Percentiles rank a stretch among this genome's conserved stretches.
Evolutionary conservation across 2,329 filamentous ascomycete genomes (phyloP).

Genomic region (Orbilia oligospora): DNA sequence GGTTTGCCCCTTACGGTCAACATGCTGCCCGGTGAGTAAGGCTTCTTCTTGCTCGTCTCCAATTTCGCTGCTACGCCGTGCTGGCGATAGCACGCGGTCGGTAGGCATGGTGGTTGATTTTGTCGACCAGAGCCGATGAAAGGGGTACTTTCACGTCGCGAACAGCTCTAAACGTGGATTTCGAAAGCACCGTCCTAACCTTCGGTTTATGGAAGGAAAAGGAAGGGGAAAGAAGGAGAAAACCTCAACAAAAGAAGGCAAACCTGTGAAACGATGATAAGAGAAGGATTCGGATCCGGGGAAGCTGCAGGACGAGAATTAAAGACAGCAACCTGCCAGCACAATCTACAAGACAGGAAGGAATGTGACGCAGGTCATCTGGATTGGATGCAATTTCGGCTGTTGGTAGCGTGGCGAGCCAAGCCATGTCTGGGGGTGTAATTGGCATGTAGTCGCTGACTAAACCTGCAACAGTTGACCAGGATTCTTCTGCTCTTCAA

Average conservation of each 20-base stretch:
- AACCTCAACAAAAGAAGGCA: background rate
- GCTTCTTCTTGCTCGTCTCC: conserved; percentile 61
- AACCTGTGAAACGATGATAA: background rate
- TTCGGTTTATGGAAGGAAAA: background rate
- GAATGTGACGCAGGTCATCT: conserved; percentile 59
- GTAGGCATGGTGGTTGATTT: conserved; percentile 37
- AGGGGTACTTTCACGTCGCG: conserved; percentile 41
- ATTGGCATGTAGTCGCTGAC: conserved; percentile 32
- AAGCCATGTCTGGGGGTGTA: background rate
- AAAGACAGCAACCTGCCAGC: conserved; percentile 11
- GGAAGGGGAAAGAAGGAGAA: background rate
- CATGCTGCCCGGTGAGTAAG: conserved; percentile 60
- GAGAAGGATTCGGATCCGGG: conserved; percentile 18
- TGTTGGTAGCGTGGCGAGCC: conserved; percentile 23
- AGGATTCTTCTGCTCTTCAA: background rate
- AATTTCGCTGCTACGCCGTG: conserved; percentile 53
- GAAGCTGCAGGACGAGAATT: conserved; percentile 35
- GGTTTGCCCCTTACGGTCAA: conserved; percentile 46
- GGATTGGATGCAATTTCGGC: conserved; percentile 34
- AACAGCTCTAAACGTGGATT: background rate
- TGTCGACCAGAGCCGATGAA: conserved; percentile 10
- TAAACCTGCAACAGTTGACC: conserved; percentile 44
- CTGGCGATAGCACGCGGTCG: conserved; percentile 48
- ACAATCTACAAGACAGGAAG: conserved; percentile 37
- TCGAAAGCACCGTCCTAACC: background rate